Percentiles rank a stretch among this genome's conserved stretches.
Conservation (phyloP, 176 grass and related monocot genomes). For the Urochloa ruziziensis region DNA sequence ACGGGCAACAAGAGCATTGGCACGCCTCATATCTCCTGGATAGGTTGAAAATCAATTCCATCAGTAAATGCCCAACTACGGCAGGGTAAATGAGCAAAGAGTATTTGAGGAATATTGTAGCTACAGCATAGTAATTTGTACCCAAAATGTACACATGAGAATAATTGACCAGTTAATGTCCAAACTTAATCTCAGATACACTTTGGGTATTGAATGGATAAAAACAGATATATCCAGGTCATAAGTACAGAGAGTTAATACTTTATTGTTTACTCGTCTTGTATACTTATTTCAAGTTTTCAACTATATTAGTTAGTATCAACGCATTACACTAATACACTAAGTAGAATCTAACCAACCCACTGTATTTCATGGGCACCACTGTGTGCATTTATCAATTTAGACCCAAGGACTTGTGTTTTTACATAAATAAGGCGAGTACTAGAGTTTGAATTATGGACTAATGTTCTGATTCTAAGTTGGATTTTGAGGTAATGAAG, state of each 20-base stretch:
- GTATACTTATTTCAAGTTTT: background rate
- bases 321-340: background rate
- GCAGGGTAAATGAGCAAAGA: background rate
- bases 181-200: background rate
- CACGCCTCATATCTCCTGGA: constrained; percentile 85
- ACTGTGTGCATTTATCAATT: no score
- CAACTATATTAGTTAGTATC: background rate
- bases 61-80: background rate
- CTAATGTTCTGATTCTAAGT: no score
- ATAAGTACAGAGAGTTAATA: background rate
- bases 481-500: no score
- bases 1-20: constrained; percentile 88
- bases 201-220: background rate
- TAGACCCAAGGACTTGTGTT: no score
- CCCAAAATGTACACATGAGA: background rate
- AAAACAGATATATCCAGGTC: background rate
- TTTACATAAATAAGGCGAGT: no score
- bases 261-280: constrained; percentile 11
- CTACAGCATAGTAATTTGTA: background rate
- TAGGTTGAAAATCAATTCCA: constrained; percentile 19
- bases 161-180: background rate
- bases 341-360: background rate
- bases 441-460: no score
- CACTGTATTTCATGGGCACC: background rate
- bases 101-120: background rate